These are phyloP conservation scores for Lathyrus aphaca DNA, from an alignment of 306 rosid genomes.

Conservation along the genomic window DNA sequence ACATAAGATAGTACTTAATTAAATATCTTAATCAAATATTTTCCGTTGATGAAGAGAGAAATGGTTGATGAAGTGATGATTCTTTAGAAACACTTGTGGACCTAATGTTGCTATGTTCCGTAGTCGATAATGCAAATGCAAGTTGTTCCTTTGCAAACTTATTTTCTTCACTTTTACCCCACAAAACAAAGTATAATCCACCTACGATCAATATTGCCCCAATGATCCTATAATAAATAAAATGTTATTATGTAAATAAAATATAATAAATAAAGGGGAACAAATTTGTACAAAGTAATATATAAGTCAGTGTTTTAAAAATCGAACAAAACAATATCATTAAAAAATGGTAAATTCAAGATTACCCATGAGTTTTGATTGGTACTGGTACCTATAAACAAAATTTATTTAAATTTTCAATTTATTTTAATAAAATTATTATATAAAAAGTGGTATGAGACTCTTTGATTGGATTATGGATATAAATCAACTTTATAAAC, in stretches of 20 bases:
- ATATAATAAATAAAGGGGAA: too few species aligned
- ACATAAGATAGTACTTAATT: neutral
- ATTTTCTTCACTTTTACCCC: slow-evolving; percentile 94
- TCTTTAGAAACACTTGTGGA: slow-evolving; percentile 55
- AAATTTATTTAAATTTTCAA: too few species aligned
- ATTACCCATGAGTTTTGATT: too few species aligned
- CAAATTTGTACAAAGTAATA: too few species aligned
- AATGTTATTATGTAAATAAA: too few species aligned
- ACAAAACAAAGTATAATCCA: slow-evolving; percentile 89
- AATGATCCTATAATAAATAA: slow-evolving; percentile 60
- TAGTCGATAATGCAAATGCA: slow-evolving; percentile 55
- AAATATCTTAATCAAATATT: slow-evolving; percentile 47
- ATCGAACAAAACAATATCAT: too few species aligned
- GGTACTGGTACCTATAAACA: too few species aligned
- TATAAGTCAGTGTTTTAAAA: too few species aligned
- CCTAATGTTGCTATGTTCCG: slow-evolving; percentile 63
- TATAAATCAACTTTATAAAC: neutral
- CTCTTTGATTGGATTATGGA: too few species aligned
- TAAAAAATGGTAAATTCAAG: too few species aligned
- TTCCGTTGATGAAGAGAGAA: slow-evolving; percentile 75
- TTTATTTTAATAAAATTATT: too few species aligned
- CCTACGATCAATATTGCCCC: slow-evolving; percentile 85
- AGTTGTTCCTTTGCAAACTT: slow-evolving; percentile 62
- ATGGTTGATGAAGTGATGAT: slow-evolving; percentile 76
- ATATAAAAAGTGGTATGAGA: too few species aligned